These are phyloP conservation scores for Xylaria sp. DNA, from an alignment of 2,329 filamentous ascomycete genomes.

Conservation along the genomic window DNA sequence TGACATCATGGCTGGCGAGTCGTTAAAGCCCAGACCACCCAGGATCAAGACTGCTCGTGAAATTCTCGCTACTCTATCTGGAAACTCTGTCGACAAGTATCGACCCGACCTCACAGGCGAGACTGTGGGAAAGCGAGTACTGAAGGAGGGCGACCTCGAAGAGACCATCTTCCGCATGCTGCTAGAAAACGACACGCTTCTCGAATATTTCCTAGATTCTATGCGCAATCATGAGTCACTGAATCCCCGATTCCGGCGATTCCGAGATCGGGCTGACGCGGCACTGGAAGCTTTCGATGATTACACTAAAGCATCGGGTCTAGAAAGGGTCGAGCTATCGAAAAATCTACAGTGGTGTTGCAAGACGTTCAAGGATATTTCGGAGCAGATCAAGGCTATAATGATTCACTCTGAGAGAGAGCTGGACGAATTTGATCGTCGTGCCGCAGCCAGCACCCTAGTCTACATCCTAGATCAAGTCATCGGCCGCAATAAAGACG, in stretches of 20 bases:
- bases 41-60: constrained; percentile 62
- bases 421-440: constrained; percentile 53
- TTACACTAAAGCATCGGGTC: constrained; percentile 40
- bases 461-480: constrained; percentile 60
- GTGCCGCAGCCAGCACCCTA: constrained; percentile 59
- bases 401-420: constrained; percentile 54
- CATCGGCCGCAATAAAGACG: constrained; percentile 54
- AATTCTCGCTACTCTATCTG: constrained; percentile 60
- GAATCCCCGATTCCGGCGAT: constrained; percentile 59
- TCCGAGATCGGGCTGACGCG: constrained; percentile 59
- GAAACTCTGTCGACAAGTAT: constrained; percentile 54
- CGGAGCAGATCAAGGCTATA: constrained; percentile 56
- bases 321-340: constrained; percentile 33
- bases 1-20: constrained; percentile 52
- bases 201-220: constrained; percentile 61
- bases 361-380: constrained; percentile 56
- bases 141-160: constrained; percentile 60
- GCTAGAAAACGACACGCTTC: constrained; percentile 64
- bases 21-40: constrained; percentile 47
- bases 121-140: constrained; percentile 48
- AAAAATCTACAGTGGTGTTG: constrained; percentile 63
- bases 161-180: constrained; percentile 64
- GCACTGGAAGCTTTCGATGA: constrained; percentile 58
- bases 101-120: constrained; percentile 57
- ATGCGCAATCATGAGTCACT: constrained; percentile 57